Evolutionary conservation across 306 rosid species (phyloP), one percentile per base, ranked within the genome.

Genomic region (Neltuma alba): DNA sequence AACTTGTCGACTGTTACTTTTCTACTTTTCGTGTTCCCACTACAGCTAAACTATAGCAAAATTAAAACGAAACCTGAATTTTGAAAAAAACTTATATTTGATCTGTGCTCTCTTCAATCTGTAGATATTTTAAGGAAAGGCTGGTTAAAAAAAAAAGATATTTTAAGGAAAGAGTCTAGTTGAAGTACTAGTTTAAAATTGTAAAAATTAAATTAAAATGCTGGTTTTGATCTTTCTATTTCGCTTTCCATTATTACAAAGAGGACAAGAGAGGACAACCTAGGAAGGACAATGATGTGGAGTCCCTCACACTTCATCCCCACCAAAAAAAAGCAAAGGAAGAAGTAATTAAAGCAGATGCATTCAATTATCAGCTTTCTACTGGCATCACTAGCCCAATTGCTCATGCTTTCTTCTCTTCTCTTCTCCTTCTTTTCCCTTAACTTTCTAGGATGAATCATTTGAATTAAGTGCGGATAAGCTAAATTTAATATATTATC

Each of bases 281-380:
- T 78, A 70, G 79, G 81, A 82, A 72, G 86, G 74, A 80, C 27
- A 77, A 77, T 78, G 77, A 85, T 78, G 87, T 76, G 83, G 78
- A 74, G 87, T 76, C 50, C 84, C 78, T 67, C 40, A 70, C 85
- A 47, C 34, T 44, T 70, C 41, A 77, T 68, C 21, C 79, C 9
- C 63, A 27, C 64, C 44, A 76, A 33, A 79, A 48, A 78, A 38
- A 79, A 18, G 23, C 55, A 14, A 54, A 47, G 75, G 75, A 14
- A 79, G 41, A 77, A 21, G 75, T 25, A 37, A 81, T 79, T 31
- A 82, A 82, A 25, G 16, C 2, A 25, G 85, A 80, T 80, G 85
- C 85, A 77, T 78, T 83, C 67, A 40, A 75, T 63, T 52, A 75
- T 70, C 27, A 69, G 78, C 73, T 70, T 78, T 74, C 48, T 30